Percentiles rank a stretch among this genome's conserved stretches.
These are phyloP conservation scores for Graphilbum fragrans DNA, from an alignment of 2,329 filamentous ascomycete species.

Conservation along the genomic window DNA sequence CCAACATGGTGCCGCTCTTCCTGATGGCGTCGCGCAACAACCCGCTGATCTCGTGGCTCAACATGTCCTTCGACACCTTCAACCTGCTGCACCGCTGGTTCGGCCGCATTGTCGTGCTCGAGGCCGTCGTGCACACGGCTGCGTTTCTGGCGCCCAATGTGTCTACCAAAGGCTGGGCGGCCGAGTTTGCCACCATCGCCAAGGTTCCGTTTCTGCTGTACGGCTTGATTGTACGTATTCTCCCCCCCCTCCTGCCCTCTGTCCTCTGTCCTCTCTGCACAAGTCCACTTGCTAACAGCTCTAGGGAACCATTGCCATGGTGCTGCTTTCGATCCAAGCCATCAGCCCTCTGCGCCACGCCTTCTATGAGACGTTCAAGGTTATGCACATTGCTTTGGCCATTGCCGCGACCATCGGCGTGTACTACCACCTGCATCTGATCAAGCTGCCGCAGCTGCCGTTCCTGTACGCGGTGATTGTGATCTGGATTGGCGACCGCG, in stretches of 20 bases:
- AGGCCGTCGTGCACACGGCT: constrained; percentile 53
- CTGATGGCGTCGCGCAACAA: constrained; percentile 67
- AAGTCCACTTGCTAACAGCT: neutral
- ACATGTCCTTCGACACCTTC: constrained; percentile 72
- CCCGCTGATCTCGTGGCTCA: constrained; percentile 58
- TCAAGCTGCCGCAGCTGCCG: constrained; percentile 39
- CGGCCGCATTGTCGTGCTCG: constrained; percentile 61
- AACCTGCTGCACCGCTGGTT: constrained; percentile 75
- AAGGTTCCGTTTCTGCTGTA: constrained; percentile 38
- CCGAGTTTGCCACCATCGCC: constrained; percentile 22
- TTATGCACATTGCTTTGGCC: constrained; percentile 56
- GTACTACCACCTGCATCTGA: constrained; percentile 53
- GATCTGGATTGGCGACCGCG: constrained; percentile 57
- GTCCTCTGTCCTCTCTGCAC: too few relatives aligned
- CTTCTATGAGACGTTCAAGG: constrained; percentile 68
- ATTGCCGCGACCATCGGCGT: constrained; percentile 47
- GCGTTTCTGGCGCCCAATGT: constrained; percentile 40
- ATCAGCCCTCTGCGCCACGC: constrained; percentile 61
- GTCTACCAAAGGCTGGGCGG: constrained; percentile 32
- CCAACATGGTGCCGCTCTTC: constrained; percentile 71
- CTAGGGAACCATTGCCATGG: constrained; percentile 46
- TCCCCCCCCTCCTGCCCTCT: neutral
- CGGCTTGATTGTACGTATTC: constrained; percentile 49
- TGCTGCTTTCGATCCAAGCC: constrained; percentile 55
- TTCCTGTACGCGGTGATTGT: constrained; percentile 50